Percentiles rank a stretch among this genome's conserved stretches.
Conservation (phyloP, 163 green algal genomes). For the Scenedesmus sp. region DNA sequence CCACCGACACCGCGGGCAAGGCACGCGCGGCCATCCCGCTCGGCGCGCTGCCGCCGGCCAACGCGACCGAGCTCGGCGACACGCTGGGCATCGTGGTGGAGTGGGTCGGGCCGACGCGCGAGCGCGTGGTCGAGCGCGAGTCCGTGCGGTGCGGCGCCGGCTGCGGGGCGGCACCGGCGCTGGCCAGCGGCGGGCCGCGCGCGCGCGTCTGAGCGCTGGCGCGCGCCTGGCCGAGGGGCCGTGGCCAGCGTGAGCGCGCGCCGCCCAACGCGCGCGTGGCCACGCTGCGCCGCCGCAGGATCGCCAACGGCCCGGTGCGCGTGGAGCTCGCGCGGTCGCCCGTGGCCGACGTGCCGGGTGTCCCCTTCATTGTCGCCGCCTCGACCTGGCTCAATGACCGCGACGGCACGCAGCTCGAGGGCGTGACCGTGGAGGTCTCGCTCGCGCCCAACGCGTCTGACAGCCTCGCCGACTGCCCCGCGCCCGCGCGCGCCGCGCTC, state of each 20-base stretch:
- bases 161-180: no score
- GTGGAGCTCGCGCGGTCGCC: constrained; percentile 25
- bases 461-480: constrained; percentile 25
- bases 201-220: no score
- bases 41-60: constrained; percentile 9
- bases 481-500: neutral
- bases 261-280: neutral
- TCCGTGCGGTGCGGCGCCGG: neutral
- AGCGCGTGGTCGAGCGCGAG: constrained; percentile 41
- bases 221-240: no score
- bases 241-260: no score
- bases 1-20: constrained; percentile 2
- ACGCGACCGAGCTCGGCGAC: constrained; percentile 26
- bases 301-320: constrained; percentile 37
- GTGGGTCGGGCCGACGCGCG: constrained; percentile 58
- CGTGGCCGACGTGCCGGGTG: constrained; percentile 26
- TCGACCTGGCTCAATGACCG: constrained; percentile 20
- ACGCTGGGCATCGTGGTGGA: constrained; percentile 39
- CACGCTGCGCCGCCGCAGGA: constrained; percentile 18
- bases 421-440: constrained; percentile 17
- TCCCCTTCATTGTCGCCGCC: constrained; percentile 14
- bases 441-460: constrained; percentile 20
- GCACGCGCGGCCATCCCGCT: constrained; percentile 14
- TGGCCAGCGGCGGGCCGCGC: no score
- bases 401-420: constrained; percentile 5